These are phyloP conservation scores for Penicillium psychrosexuale DNA, from an alignment of 2,329 filamentous ascomycete species.

Conservation along the genomic window DNA sequence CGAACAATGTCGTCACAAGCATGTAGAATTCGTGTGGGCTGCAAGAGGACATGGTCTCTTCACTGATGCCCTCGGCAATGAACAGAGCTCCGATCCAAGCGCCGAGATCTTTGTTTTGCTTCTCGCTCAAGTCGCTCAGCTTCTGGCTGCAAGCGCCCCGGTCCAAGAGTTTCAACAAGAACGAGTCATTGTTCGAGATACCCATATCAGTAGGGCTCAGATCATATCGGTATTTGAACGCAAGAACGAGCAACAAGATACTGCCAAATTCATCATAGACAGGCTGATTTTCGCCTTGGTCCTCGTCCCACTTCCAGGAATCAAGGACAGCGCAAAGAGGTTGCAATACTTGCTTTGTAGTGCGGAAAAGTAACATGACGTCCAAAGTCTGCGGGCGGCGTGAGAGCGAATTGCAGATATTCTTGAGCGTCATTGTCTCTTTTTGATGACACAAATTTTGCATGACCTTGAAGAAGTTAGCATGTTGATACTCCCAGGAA, in stretches of 20 bases:
- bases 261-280: slow-evolving; percentile 65
- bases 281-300: slow-evolving; percentile 62
- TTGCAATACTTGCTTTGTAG: slow-evolving; percentile 53
- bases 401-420: slow-evolving; percentile 57
- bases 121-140: slow-evolving; percentile 52
- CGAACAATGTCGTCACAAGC: slow-evolving; percentile 60
- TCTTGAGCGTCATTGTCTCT: slow-evolving; percentile 62
- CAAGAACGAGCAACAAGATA: slow-evolving; percentile 57
- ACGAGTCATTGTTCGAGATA: slow-evolving; percentile 50
- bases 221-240: slow-evolving; percentile 57
- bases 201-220: slow-evolving; percentile 54
- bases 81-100: slow-evolving; percentile 62
- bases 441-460: slow-evolving; percentile 57
- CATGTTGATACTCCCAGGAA: not conserved
- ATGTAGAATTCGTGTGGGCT: slow-evolving; percentile 64
- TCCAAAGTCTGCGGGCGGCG: slow-evolving; percentile 57
- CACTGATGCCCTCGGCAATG: slow-evolving; percentile 60
- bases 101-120: slow-evolving; percentile 56
- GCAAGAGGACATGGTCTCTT: slow-evolving; percentile 63
- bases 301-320: slow-evolving; percentile 63
- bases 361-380: slow-evolving; percentile 59
- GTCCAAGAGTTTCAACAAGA: slow-evolving; percentile 55
- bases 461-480: slow-evolving; percentile 45
- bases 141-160: slow-evolving; percentile 47
- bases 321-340: slow-evolving; percentile 59